Conservation (phyloP, 1,284 basidiomycete species). For the Neolentinus lepideus region DNA sequence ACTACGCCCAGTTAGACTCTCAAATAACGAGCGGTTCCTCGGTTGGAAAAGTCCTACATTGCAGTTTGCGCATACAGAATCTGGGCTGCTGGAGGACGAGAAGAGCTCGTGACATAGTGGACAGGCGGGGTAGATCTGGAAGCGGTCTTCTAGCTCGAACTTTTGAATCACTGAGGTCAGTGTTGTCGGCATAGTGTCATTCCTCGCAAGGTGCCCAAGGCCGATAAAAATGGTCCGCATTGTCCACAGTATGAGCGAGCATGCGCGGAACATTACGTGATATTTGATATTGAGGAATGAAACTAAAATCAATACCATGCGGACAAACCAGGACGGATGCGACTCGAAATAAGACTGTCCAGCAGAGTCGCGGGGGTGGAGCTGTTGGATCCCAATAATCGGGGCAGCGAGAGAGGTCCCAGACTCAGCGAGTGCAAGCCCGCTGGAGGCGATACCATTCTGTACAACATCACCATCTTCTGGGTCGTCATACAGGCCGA, state of each 20-base stretch:
- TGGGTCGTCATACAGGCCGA: no score
- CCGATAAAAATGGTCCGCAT: slow-evolving; percentile 13
- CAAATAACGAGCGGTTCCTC: background rate
- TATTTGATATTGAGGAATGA: slow-evolving; percentile 16
- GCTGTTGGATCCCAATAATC: no score
- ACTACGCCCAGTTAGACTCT: background rate
- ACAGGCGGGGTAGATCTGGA: slow-evolving; percentile 17
- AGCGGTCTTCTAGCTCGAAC: slow-evolving; percentile 16
- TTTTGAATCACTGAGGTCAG: slow-evolving; percentile 15
- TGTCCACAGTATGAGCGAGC: slow-evolving; percentile 12
- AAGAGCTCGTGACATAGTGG: slow-evolving; percentile 13
- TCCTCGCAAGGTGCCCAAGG: slow-evolving; percentile 9
- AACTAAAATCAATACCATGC: slow-evolving; percentile 12
- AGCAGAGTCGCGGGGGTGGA: background rate
- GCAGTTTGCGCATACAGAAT: background rate
- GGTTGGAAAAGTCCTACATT: background rate
- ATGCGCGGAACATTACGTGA: slow-evolving; percentile 18
- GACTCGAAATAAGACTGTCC: background rate
- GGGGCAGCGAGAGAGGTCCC: no score
- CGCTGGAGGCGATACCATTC: no score
- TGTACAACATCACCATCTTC: no score
- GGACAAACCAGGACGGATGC: slow-evolving; percentile 9
- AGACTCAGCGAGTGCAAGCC: no score
- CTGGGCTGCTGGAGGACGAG: background rate
- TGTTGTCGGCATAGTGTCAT: slow-evolving; percentile 13